phyloP scores from a whole-genome alignment of 2,329 filamentous ascomycete species.

The Paecilomyces dactylethromorphus region DNA sequence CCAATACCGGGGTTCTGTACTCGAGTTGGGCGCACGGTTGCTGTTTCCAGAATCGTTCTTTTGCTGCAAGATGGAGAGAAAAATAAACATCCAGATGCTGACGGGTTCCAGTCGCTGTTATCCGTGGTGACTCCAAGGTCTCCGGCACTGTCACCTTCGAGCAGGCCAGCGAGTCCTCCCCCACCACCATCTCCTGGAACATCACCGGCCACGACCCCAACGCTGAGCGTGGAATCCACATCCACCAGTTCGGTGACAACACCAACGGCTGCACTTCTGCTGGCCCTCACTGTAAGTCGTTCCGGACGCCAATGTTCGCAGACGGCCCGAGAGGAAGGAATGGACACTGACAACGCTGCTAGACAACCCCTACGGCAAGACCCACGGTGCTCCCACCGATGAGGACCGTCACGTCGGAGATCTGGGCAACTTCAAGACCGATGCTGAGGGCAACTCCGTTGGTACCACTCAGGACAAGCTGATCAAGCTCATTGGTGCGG shows the following conservation, averaged over 20 bases:
- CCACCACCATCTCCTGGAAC: conserved; percentile 86
- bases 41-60: not conserved
- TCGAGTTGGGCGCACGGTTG: not conserved
- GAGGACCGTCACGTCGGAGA: conserved; percentile 90
- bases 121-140: conserved; percentile 97
- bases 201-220: conserved; percentile 89
- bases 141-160: conserved; percentile 90
- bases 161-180: conserved; percentile 73
- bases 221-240: conserved; percentile 95
- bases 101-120: conserved; percentile 67
- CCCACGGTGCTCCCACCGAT: conserved; percentile 81
- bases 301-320: not conserved
- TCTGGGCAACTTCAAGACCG: conserved; percentile 94
- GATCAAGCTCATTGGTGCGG: conserved; percentile 91
- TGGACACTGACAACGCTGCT: not conserved
- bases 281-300: conserved; percentile 82
- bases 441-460: conserved; percentile 82
- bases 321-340: not conserved
- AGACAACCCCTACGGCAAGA: conserved; percentile 96
- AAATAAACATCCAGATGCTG: conserved; percentile 14
- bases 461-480: conserved; percentile 73
- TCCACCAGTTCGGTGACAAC: conserved; percentile 99
- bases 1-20: not conserved
- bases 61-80: not conserved
- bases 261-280: conserved; percentile 99